phyloP scores from a whole-genome alignment of 179 eudicot species.

The Amaranthus tricolor region DNA sequence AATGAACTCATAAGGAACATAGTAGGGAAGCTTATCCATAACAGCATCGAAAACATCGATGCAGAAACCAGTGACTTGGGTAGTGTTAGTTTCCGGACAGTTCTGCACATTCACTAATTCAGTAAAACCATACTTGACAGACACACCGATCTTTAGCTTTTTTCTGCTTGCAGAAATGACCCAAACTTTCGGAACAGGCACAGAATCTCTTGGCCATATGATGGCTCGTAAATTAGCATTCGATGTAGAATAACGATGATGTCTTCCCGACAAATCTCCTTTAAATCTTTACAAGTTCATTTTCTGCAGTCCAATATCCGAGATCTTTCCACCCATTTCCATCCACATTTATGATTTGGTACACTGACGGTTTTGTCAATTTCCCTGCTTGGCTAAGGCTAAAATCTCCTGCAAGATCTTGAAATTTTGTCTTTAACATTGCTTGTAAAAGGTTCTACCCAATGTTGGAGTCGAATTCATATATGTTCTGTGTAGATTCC shows the following conservation, averaged over 20 bases:
- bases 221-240: constrained; percentile 34
- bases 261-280: too few relatives aligned
- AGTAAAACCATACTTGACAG: constrained; percentile 31
- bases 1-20: constrained; percentile 41
- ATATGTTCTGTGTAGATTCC: background rate
- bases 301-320: constrained; percentile 39
- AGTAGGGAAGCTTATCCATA: constrained; percentile 37
- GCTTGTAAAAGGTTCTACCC: constrained; percentile 33
- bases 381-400: constrained; percentile 28
- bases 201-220: constrained; percentile 49
- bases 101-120: constrained; percentile 38
- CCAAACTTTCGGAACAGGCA: constrained; percentile 41
- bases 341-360: constrained; percentile 40
- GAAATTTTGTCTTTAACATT: constrained; percentile 23
- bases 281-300: constrained; percentile 28
- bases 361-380: constrained; percentile 24
- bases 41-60: constrained; percentile 47
- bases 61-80: constrained; percentile 33
- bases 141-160: constrained; percentile 43
- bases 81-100: constrained; percentile 23
- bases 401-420: constrained; percentile 47
- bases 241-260: constrained; percentile 1
- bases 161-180: too few relatives aligned
- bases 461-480: constrained; percentile 25
- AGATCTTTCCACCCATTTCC: constrained; percentile 32